These are phyloP conservation scores for Penicillium silybi DNA, from an alignment of 495 filamentous ascomycete species.

Conservation along the genomic window DNA sequence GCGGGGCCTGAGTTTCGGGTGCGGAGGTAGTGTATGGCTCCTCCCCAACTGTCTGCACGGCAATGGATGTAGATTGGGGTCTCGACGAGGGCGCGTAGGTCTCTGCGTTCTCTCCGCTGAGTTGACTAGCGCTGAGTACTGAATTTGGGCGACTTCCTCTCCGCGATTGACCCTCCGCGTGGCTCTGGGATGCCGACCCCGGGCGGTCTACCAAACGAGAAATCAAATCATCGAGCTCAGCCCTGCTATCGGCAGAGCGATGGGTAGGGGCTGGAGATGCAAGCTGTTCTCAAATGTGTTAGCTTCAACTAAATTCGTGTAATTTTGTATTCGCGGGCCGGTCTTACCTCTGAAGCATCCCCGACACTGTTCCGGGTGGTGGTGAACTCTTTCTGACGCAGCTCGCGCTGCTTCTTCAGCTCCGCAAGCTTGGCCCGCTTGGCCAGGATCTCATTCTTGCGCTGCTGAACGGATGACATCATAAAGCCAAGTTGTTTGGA, in stretches of 20 bases:
- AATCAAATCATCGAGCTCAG: constrained; percentile 81
- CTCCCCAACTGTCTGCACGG: constrained; percentile 66
- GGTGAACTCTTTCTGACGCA: constrained; percentile 68
- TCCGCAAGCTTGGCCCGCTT: constrained; percentile 95
- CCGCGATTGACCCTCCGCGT: constrained; percentile 58
- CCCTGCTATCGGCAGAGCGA: constrained; percentile 60
- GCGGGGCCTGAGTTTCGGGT: constrained; percentile 67
- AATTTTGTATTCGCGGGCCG: constrained; percentile 8
- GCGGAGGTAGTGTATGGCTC: constrained; percentile 66
- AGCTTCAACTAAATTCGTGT: constrained; percentile 13
- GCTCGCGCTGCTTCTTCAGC: constrained; percentile 85
- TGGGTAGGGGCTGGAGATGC: constrained; percentile 59
- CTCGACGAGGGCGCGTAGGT: constrained; percentile 31
- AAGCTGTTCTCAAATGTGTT: constrained; percentile 43
- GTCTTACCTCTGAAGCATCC: constrained; percentile 50
- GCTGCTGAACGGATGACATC: constrained; percentile 65
- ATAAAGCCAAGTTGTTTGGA: constrained; percentile 17
- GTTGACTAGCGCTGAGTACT: constrained; percentile 68
- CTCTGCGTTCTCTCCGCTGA: constrained; percentile 68
- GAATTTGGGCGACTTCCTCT: constrained; percentile 81
- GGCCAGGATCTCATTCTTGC: constrained; percentile 87
- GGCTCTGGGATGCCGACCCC: constrained; percentile 66
- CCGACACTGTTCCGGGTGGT: constrained; percentile 59
- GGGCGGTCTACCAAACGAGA: constrained; percentile 72
- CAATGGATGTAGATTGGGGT: constrained; percentile 45